Evolutionary conservation across 169 alveolate genomes (phyloP).

Genomic region (Plasmodium inui): DNA sequence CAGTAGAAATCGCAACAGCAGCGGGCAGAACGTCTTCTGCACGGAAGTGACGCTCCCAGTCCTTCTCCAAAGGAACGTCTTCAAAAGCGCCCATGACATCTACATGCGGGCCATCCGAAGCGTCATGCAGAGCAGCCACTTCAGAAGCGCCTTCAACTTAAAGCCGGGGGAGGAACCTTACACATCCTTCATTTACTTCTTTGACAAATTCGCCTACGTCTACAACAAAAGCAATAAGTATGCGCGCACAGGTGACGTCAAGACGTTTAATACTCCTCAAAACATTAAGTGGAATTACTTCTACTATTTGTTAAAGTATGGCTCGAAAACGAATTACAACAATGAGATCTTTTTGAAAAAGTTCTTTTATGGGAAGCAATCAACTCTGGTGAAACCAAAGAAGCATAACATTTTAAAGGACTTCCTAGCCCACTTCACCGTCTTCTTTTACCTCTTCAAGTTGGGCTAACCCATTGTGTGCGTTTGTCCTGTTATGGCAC

Average conservation of each 20-base stretch:
- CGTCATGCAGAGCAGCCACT: constrained; percentile 7
- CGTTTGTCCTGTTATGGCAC: not conserved
- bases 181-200: constrained; percentile 37
- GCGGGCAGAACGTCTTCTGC: constrained; percentile 16
- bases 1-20: not conserved
- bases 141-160: not conserved
- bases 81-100: constrained; percentile 52
- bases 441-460: constrained; percentile 49
- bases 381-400: constrained; percentile 11
- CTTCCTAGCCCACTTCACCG: constrained; percentile 26
- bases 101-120: constrained; percentile 36
- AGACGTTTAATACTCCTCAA: constrained; percentile 49
- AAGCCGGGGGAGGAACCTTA: not conserved
- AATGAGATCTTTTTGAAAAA: constrained; percentile 33
- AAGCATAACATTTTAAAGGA: constrained; percentile 1
- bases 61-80: not conserved
- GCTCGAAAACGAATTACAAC: constrained; percentile 11
- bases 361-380: constrained; percentile 40
- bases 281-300: constrained; percentile 54
- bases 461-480: not conserved
- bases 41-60: constrained; percentile 55
- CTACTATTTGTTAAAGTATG: constrained; percentile 44
- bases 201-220: constrained; percentile 53
- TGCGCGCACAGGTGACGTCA: not conserved
- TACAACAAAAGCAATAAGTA: constrained; percentile 6